These are phyloP conservation scores for Yamadazyma takamatsuzukensis DNA, from an alignment of 805 yeast genomes.

Conservation along the genomic window DNA sequence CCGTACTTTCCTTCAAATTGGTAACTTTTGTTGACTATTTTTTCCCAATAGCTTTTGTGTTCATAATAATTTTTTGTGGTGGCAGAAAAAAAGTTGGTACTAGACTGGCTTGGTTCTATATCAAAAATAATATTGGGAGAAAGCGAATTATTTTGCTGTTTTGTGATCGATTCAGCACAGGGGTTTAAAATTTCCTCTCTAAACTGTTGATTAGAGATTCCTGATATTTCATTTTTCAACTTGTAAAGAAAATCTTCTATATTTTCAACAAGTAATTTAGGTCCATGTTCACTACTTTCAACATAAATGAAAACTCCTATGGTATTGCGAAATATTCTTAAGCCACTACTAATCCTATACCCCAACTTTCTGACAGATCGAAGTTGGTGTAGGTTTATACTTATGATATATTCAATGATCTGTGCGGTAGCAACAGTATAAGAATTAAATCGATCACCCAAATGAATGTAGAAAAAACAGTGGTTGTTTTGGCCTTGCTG, in stretches of 20 bases:
- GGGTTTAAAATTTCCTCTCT: slow-evolving; percentile 2
- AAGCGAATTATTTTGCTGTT: background rate
- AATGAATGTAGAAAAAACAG: slow-evolving; percentile 6
- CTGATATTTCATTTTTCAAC: background rate
- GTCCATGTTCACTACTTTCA: slow-evolving; percentile 9
- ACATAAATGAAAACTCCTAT: slow-evolving; percentile 12
- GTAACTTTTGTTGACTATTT: slow-evolving; percentile 43
- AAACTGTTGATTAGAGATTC: slow-evolving; percentile 3
- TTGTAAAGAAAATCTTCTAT: slow-evolving; percentile 9
- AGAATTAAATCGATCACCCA: slow-evolving; percentile 7
- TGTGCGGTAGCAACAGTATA: slow-evolving; percentile 6
- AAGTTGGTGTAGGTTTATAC: slow-evolving; percentile 1
- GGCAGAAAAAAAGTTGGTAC: slow-evolving; percentile 19
- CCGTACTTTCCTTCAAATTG: slow-evolving; percentile 31
- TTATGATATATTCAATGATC: slow-evolving; percentile 6
- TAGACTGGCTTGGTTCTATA: slow-evolving; percentile 22
- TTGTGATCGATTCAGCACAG: slow-evolving; percentile 2
- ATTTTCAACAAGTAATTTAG: slow-evolving; percentile 1
- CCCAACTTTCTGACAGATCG: slow-evolving; percentile 7
- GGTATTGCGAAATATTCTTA: slow-evolving; percentile 8
- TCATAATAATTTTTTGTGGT: slow-evolving; percentile 13
- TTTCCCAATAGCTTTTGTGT: slow-evolving; percentile 51
- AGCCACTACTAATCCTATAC: slow-evolving; percentile 8
- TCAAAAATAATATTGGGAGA: slow-evolving; percentile 22
- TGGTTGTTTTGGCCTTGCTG: background rate